A percentile compares a stretch with the other conserved stretches of the same genome.
Evolutionary conservation across 2,329 filamentous ascomycete genomes (phyloP).

Genomic region (Colletotrichum graminicola): DNA sequence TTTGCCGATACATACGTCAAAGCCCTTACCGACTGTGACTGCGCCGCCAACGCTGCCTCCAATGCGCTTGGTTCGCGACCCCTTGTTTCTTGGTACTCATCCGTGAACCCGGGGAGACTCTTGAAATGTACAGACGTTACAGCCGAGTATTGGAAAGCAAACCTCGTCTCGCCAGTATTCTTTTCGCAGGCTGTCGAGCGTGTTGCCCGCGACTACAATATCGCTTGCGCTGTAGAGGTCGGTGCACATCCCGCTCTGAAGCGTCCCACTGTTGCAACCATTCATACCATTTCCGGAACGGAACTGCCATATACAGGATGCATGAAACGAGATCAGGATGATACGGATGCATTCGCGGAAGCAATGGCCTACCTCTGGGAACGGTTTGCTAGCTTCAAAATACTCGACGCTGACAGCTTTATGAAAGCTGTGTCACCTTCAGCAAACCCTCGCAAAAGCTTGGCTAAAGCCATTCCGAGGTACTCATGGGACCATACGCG

Average conservation of each 20-base stretch:
- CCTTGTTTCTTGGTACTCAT: background rate
- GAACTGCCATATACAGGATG: constrained; percentile 46
- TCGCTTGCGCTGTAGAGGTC: constrained; percentile 47
- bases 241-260: constrained; percentile 56
- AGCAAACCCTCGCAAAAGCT: background rate
- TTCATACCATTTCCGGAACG: constrained; percentile 22
- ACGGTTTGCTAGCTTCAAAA: constrained; percentile 29
- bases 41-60: background rate
- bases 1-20: background rate
- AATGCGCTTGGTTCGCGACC: background rate
- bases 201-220: constrained; percentile 2
- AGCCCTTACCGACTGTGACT: background rate
- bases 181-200: constrained; percentile 30
- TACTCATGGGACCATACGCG: constrained; percentile 54
- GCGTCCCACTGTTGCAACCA: constrained; percentile 51
- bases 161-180: background rate
- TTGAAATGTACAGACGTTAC: background rate
- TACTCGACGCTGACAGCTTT: constrained; percentile 25
- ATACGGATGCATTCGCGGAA: constrained; percentile 42
- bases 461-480: constrained; percentile 48
- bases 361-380: constrained; percentile 42
- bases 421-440: background rate
- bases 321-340: constrained; percentile 42
- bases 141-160: constrained; percentile 7
- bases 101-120: background rate